These are phyloP conservation scores for Corchorus olitorius DNA, from an alignment of 345 rosid genomes.

Conservation along the genomic window DNA sequence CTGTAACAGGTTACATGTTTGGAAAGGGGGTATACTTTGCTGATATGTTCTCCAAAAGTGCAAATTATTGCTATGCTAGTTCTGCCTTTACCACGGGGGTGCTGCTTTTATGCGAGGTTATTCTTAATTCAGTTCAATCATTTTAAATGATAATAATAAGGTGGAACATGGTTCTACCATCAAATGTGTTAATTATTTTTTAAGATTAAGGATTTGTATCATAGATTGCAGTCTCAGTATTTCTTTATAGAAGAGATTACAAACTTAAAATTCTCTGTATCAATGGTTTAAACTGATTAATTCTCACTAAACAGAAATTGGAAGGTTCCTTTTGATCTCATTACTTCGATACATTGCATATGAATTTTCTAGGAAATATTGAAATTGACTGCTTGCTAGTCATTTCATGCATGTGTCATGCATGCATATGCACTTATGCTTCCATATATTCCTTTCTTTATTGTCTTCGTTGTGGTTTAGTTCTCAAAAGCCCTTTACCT, in stretches of 20 bases:
- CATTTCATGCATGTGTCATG: neutral
- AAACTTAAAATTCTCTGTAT: neutral
- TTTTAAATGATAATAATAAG: neutral
- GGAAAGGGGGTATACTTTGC: constrained; percentile 98
- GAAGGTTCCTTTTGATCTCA: neutral
- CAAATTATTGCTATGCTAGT: constrained; percentile 77
- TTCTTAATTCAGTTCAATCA: constrained; percentile 9
- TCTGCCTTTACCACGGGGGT: constrained; percentile 55
- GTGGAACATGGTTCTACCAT: constrained; percentile 2
- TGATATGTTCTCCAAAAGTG: constrained; percentile 97
- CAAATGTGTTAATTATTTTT: neutral
- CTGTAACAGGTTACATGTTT: constrained; percentile 87
- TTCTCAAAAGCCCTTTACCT: constrained; percentile 8
- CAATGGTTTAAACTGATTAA: neutral
- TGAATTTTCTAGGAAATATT: constrained; percentile 3
- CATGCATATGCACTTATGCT: neutral
- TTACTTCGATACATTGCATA: neutral
- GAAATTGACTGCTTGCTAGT: neutral
- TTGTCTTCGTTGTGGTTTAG: neutral
- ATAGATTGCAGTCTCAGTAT: neutral
- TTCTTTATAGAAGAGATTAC: neutral
- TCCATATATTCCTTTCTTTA: neutral
- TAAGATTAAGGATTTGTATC: neutral
- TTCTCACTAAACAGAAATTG: neutral
- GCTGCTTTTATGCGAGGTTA: constrained; percentile 86